Percentiles rank a stretch among this genome's conserved stretches.
Evolutionary conservation across 805 yeast genomes (phyloP).

Genomic region (Candida argentea): DNA sequence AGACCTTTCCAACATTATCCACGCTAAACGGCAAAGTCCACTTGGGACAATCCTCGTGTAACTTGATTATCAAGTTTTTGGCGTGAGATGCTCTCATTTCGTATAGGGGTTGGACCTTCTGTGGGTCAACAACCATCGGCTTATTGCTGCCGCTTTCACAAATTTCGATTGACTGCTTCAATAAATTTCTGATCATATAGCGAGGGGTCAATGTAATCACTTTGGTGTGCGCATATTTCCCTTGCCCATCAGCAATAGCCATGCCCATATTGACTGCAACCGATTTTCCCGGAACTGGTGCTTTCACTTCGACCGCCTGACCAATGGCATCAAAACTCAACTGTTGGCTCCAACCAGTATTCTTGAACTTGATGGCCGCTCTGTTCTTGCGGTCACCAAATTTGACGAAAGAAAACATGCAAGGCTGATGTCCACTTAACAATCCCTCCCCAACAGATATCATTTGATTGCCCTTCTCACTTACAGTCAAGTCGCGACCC

Average conservation of each 20-base stretch:
- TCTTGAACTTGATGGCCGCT: slow-evolving; percentile 55
- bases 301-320: slow-evolving; percentile 47
- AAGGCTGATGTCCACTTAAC: slow-evolving; percentile 34
- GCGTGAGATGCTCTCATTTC: slow-evolving; percentile 45
- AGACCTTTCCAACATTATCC: slow-evolving; percentile 75
- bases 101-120: slow-evolving; percentile 48
- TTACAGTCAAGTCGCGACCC: slow-evolving; percentile 50
- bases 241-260: slow-evolving; percentile 71
- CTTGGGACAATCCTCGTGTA: slow-evolving; percentile 42
- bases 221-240: slow-evolving; percentile 67
- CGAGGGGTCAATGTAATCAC: slow-evolving; percentile 78
- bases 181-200: slow-evolving; percentile 58
- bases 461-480: slow-evolving; percentile 48
- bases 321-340: slow-evolving; percentile 88
- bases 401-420: slow-evolving; percentile 75
- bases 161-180: slow-evolving; percentile 46
- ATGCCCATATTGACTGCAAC: slow-evolving; percentile 69
- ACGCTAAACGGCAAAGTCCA: slow-evolving; percentile 89
- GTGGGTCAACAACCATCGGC: slow-evolving; percentile 35
- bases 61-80: slow-evolving; percentile 54
- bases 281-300: slow-evolving; percentile 38
- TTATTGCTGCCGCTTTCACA: slow-evolving; percentile 60
- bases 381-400: slow-evolving; percentile 51
- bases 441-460: slow-evolving; percentile 34
- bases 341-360: slow-evolving; percentile 63